A percentile compares a stretch with the other conserved stretches of the same genome.
Conservation (phyloP, 2,329 filamentous ascomycete genomes). For the Tolypocladium guangdongense region DNA sequence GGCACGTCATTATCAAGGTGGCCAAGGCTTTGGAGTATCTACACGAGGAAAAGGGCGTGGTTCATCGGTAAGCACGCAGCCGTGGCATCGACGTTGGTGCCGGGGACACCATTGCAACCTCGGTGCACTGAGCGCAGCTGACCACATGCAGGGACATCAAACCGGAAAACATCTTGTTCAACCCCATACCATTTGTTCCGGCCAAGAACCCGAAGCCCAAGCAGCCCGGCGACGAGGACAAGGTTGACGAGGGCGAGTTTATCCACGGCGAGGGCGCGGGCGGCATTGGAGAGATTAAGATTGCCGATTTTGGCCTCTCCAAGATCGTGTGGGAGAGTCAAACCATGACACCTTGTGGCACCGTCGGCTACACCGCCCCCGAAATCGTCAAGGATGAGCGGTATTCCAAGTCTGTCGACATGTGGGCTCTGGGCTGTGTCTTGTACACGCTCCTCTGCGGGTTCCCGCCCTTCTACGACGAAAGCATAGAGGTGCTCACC, state of each 20-base stretch:
- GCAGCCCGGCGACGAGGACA: conserved; percentile 87
- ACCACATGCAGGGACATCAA: conserved; percentile 73
- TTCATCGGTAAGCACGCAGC: conserved; percentile 64
- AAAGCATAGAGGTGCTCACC: conserved; percentile 91
- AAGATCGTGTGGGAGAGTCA: conserved; percentile 98
- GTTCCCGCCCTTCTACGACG: conserved; percentile 97
- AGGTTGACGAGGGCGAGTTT: conserved; percentile 93
- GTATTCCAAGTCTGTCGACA: conserved; percentile 97
- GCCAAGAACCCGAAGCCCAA: conserved; percentile 71
- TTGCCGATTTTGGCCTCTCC: conserved; percentile 93
- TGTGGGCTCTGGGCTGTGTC: conserved; percentile 97
- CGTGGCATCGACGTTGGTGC: neutral
- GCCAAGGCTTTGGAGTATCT: conserved; percentile 90
- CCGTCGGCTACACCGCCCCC: conserved; percentile 93
- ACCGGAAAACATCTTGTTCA: conserved; percentile 92
- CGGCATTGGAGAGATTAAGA: conserved; percentile 91
- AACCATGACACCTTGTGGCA: conserved; percentile 98
- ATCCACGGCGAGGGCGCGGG: conserved; percentile 70
- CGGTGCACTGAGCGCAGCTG: neutral
- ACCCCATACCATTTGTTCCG: conserved; percentile 71
- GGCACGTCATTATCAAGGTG: conserved; percentile 91
- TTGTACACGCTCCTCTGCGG: conserved; percentile 94
- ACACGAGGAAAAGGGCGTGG: conserved; percentile 88
- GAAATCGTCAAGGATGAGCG: conserved; percentile 99
- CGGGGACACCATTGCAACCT: neutral